Percentiles rank a stretch among this genome's conserved stretches.
Evolutionary conservation across 2,329 filamentous ascomycete species (phyloP).

Genomic region (Metarhizium sp.): DNA sequence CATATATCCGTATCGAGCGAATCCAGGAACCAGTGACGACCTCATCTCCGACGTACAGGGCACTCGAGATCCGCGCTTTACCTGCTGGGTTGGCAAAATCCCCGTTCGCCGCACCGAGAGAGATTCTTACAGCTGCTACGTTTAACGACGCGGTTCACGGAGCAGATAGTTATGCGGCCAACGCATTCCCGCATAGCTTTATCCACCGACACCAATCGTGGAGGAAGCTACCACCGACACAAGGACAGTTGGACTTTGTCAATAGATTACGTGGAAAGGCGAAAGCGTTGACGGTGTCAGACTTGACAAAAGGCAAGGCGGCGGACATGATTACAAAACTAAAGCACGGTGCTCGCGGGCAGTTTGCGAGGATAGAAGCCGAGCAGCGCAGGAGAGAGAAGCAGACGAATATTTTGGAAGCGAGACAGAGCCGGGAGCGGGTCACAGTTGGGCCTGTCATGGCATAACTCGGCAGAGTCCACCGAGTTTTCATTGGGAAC

Average conservation of each 20-base stretch:
- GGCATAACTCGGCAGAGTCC: conserved; percentile 8
- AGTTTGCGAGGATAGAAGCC: conserved; percentile 43
- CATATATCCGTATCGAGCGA: conserved; percentile 46
- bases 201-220: conserved; percentile 60
- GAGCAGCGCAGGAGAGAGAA: conserved; percentile 40
- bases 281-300: conserved; percentile 42
- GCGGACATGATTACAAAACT: conserved; percentile 89
- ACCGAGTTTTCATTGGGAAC: not conserved
- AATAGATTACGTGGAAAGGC: conserved; percentile 51
- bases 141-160: conserved; percentile 73
- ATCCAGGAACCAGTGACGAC: conserved; percentile 14
- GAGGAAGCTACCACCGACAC: conserved; percentile 57
- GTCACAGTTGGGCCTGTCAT: conserved; percentile 47
- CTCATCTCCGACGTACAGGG: conserved; percentile 26
- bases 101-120: conserved; percentile 59
- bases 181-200: conserved; percentile 56
- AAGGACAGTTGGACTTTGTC: conserved; percentile 58
- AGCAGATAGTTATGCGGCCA: conserved; percentile 69
- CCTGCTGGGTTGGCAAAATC: conserved; percentile 35
- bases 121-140: conserved; percentile 54
- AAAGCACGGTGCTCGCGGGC: conserved; percentile 68
- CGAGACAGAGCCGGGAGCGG: conserved; percentile 35
- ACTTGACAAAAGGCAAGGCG: conserved; percentile 71
- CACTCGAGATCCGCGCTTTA: conserved; percentile 38
- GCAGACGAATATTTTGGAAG: conserved; percentile 25